Percentiles rank a stretch among this genome's conserved stretches.
phyloP scores from a whole-genome alignment of 1,284 basidiomycete species.

The Malassezia nana region DNA sequence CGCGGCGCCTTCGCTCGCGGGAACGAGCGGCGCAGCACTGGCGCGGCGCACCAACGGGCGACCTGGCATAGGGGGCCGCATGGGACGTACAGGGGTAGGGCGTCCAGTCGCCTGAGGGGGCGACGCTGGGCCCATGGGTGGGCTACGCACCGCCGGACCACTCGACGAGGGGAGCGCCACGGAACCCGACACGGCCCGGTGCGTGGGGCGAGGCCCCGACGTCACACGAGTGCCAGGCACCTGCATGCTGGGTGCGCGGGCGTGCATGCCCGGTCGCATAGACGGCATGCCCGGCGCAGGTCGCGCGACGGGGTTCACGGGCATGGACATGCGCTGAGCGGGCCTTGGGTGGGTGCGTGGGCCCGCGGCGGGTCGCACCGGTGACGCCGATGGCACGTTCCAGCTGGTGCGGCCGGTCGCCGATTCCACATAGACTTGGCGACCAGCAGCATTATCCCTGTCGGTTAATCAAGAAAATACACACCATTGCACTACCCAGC shows the following conservation, averaged over 20 bases:
- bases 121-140: not conserved
- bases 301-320: slow-evolving; percentile 12
- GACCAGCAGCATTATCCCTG: slow-evolving; percentile 70
- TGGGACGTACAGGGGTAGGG: not conserved
- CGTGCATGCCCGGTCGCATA: not conserved
- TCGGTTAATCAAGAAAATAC: slow-evolving; percentile 27
- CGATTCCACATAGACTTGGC: slow-evolving; percentile 66
- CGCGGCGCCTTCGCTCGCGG: not conserved
- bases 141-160: slow-evolving; percentile 3
- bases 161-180: not conserved
- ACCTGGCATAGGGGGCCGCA: not conserved
- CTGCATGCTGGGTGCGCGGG: slow-evolving; percentile 5
- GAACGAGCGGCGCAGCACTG: not conserved
- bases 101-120: not conserved
- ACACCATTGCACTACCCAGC: slow-evolving; percentile 81
- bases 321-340: slow-evolving; percentile 44
- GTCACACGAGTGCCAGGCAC: not conserved
- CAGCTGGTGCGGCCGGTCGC: slow-evolving; percentile 48
- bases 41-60: not conserved
- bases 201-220: not conserved
- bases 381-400: slow-evolving; percentile 38
- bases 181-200: not conserved
- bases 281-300: not conserved
- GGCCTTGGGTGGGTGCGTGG: slow-evolving; percentile 40
- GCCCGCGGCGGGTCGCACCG: slow-evolving; percentile 22